Conservation (phyloP, 2,329 filamentous ascomycete genomes). For the Cladophialophora bantiana region DNA sequence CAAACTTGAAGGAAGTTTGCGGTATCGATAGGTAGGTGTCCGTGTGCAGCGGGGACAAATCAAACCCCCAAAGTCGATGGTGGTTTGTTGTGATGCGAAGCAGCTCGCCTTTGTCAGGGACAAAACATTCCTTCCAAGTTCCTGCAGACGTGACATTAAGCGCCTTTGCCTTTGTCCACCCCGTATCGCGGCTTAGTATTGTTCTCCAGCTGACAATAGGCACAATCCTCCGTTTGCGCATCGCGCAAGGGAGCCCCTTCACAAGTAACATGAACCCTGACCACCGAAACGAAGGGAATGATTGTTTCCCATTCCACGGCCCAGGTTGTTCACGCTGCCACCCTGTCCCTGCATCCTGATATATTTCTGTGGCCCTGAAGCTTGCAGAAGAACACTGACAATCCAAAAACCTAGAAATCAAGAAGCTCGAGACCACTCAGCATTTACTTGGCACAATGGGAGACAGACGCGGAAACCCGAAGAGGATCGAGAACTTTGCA, state of each 20-base stretch:
- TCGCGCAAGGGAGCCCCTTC: neutral
- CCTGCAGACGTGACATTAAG: neutral
- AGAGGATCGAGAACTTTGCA: constrained; percentile 24
- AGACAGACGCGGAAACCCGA: neutral
- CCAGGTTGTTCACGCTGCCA: neutral
- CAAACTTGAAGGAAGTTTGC: too few relatives aligned
- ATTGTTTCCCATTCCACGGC: neutral
- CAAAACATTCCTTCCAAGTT: neutral
- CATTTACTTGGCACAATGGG: neutral
- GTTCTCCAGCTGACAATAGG: neutral
- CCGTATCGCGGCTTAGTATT: constrained; percentile 7
- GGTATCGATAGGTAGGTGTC: neutral
- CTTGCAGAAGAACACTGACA: neutral
- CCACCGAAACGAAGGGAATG: neutral
- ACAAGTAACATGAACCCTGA: neutral
- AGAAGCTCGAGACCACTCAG: neutral
- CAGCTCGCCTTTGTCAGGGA: neutral
- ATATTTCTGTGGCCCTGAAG: neutral
- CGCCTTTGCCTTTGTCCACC: neutral
- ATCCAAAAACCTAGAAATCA: neutral
- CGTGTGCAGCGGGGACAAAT: neutral
- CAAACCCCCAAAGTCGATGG: neutral
- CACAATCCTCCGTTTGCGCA: neutral
- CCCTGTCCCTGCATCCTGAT: neutral
- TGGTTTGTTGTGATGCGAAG: neutral